A percentile compares a stretch with the other conserved stretches of the same genome.
These are phyloP conservation scores for Yamadazyma conglobata DNA, from an alignment of 1,139 yeast genomes.

Conservation along the genomic window DNA sequence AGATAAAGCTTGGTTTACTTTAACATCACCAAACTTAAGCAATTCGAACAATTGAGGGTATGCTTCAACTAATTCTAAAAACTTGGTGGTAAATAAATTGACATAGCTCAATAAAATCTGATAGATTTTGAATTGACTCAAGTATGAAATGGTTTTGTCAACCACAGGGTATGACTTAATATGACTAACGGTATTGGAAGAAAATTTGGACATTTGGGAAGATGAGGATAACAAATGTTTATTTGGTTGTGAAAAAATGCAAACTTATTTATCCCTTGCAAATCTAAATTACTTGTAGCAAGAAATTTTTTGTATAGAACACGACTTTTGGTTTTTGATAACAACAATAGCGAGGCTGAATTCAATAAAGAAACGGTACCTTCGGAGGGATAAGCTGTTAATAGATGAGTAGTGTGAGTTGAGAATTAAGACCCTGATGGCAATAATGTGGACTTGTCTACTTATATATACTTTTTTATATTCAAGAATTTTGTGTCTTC, in stretches of 20 bases:
- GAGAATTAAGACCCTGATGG: no score
- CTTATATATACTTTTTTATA: constrained; percentile 1
- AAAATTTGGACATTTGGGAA: constrained; percentile 13
- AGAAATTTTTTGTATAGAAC: no score
- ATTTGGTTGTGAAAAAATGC: no score
- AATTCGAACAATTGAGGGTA: constrained; percentile 23
- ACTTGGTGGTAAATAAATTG: constrained; percentile 13
- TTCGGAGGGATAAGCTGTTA: no score
- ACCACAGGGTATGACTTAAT: constrained; percentile 32
- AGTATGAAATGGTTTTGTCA: constrained; percentile 19
- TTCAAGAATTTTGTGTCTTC: no score
- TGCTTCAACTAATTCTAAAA: constrained; percentile 6
- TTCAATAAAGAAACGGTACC: no score
- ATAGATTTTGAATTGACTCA: constrained; percentile 26
- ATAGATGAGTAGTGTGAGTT: no score
- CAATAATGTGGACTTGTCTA: neutral
- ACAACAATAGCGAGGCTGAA: no score
- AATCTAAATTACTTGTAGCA: no score
- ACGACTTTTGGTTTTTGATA: no score
- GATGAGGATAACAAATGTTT: no score
- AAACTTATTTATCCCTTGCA: no score
- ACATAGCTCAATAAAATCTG: constrained; percentile 20
- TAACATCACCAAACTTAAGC: constrained; percentile 26
- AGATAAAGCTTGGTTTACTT: constrained; percentile 18
- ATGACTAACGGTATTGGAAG: constrained; percentile 37